Evolutionary conservation across 2,329 filamentous ascomycete genomes (phyloP), one percentile per base, ranked within the genome.

Genomic region (Penicillium sp.): DNA sequence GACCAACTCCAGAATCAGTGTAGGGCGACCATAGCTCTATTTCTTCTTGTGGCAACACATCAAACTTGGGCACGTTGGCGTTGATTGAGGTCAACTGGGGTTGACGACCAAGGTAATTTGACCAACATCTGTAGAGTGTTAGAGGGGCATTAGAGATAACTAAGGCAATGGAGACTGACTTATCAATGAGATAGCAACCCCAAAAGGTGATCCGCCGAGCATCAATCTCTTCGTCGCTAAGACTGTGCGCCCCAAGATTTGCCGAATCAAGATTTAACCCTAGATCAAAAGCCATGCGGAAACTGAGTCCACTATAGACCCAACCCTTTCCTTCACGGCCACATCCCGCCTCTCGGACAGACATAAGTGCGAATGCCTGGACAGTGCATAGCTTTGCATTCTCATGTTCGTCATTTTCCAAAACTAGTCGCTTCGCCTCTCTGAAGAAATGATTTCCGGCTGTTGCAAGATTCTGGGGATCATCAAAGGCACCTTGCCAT

Each of bases 251-350:
- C 8, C 84, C 82, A 58, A 91, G 82, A 9, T 86, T 86, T 19
- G 85, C 84, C 1, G 89, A 85, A 69, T 96, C 90, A 19, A 97
- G 84, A 69, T 97, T 96, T 53, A 99, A 81, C 0, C 94, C 94
- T 62, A 99, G 84, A 68, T 99, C 94, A 73, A 89, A 90, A 0
- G 93, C 93, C 93, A 99, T 97, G 45, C 94, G 88, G 73, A 99
- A 97, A 69, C 90, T 94, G 90, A 99, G 97, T 50, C 94, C 93
- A 68, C 91, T 96, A 74, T 97, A 97, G 4, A 97, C 92, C 94
- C 94, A 99, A 1, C 94, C 94, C 74, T 94, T 96, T 40, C 91
- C 91, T 76, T 97, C 94, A 42, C 93, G 84, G 0, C 91, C 93
- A 73, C 93, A 97, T 1, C 94, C 94, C 3, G 93, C 94, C 78